Evolutionary conservation across 2,329 filamentous ascomycete genomes (phyloP), one percentile per base, ranked within the genome.

Genomic region (Cryphonectria parasitica): DNA sequence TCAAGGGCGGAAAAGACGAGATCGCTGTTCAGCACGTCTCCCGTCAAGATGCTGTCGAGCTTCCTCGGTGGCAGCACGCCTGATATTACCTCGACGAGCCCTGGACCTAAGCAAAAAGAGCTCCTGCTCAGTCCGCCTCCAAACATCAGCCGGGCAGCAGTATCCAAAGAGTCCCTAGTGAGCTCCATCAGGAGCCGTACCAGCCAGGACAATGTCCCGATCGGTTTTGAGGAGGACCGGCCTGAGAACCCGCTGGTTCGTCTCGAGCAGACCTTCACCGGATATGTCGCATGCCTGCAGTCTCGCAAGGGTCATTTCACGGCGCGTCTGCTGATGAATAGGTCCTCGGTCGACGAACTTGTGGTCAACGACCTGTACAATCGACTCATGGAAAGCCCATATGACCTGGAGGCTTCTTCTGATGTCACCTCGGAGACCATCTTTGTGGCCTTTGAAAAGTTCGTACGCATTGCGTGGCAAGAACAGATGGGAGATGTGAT

Each of bases 361-460:
- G 84, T 88, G 1, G 92, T 97, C 74, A 97, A 97, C 76, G 94
- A 97, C 75, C 84, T 98, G 1, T 98, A 97, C 81, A 97, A 97
- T 77, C 88, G 90, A 45, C 86, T 98, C 19, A 89, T 97, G 25
- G 94, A 97, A 78, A 92, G 92, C 74, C 93, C 94, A 0, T 91
- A 89, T 67, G 94, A 93, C 76, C 87, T 92, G 73, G 92, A 97
- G 67, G 84, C 90, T 13, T 89, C 92, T 1, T 87, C 90, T 0
- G 94, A 97, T 71, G 86, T 93, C 11, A 88, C 90, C 3, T 89
- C 95, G 11, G 94, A 98, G 77, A 90, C 95, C 28, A 87, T 98
- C 6, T 97, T 98, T 77, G 92, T 92, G 36, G 92, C 95, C 0
- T 98, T 98, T 78, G 95, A 98, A 79, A 98, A 97, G 73, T 98